Evolutionary conservation across 106 monocot genomes (phyloP), one percentile per base, ranked within the genome.

Genomic region (Phalaenopsis equestris): DNA sequence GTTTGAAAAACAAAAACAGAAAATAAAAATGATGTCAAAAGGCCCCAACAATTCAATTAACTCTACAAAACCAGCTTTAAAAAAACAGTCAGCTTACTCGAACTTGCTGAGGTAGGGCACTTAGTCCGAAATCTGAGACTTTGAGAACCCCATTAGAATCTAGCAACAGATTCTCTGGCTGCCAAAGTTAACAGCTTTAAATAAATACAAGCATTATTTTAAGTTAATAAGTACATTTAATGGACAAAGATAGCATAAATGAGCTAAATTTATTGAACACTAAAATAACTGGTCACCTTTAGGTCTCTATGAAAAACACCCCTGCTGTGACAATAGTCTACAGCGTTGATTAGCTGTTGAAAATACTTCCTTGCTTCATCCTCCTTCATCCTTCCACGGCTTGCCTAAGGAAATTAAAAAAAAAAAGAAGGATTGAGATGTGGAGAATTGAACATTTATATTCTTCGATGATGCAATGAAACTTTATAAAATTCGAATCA

Each of bases 291-390:
- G 15, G 70, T 38, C 42, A 93, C 96, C 96, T 97, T 97, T 46
- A 97, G 85, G 56, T 97, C 97, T 80, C 97, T 86, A 64, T 97
- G 97, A 81, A 76, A 97, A 42, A 94, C 92, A 24, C 97, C 94
- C 85, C 97, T 91, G 77, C 97, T 97, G 80, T 97, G 93, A 70
- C 96, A 96, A 58, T 92, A 96, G 61, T 96, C 96, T 42, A 96
- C 91, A 49, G 93, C 96, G 85, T 91, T 88, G 46, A 96, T 94
- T 79, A 96, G 84, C 70, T 96, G 96, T 55, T 96, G 96, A 84
- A 97, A 94, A 81, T 97, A 97, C 76, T 88, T 94, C 61, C 97
- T 90, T 45, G 94, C 97, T 81, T 92, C 94, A 83, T 94, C 94
- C 86, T 97, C 97, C 77, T 88, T 97, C 52, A 97, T 67, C 61